Conservation (phyloP, 2,329 filamentous ascomycete genomes). For the Exophiala xenobiotica region DNA sequence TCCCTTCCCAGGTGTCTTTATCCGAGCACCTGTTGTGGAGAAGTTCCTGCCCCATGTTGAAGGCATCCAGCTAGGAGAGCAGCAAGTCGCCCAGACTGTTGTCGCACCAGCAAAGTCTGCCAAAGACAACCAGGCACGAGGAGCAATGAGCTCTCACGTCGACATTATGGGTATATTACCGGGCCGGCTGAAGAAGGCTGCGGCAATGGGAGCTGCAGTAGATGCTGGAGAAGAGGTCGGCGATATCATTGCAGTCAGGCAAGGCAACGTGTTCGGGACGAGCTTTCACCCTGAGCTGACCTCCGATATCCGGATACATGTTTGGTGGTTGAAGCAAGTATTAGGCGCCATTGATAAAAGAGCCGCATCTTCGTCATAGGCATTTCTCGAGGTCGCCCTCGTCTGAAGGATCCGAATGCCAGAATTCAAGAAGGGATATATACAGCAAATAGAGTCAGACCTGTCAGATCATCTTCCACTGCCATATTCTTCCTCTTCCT, state of each 20-base stretch:
- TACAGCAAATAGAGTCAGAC: neutral
- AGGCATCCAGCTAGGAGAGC: conserved; percentile 54
- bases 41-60: conserved; percentile 61
- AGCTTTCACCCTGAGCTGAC: conserved; percentile 97
- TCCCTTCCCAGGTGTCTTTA: conserved; percentile 83
- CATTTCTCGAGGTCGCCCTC: neutral
- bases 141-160: conserved; percentile 50
- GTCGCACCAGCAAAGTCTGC: conserved; percentile 57
- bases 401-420: neutral
- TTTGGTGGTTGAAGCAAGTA: conserved; percentile 86
- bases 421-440: neutral
- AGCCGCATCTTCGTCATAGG: conserved; percentile 15
- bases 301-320: conserved; percentile 80
- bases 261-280: conserved; percentile 89
- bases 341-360: conserved; percentile 39
- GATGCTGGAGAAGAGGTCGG: conserved; percentile 47
- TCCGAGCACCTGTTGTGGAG: conserved; percentile 90
- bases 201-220: conserved; percentile 43
- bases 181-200: conserved; percentile 50
- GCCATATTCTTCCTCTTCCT: conserved; percentile 60
- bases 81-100: conserved; percentile 50
- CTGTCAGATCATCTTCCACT: conserved; percentile 38
- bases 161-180: conserved; percentile 60
- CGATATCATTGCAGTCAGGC: conserved; percentile 83
- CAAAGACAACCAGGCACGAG: conserved; percentile 45